These are phyloP conservation scores for Exophiala aquamarina DNA, from an alignment of 2,329 filamentous ascomycete species.

Conservation along the genomic window DNA sequence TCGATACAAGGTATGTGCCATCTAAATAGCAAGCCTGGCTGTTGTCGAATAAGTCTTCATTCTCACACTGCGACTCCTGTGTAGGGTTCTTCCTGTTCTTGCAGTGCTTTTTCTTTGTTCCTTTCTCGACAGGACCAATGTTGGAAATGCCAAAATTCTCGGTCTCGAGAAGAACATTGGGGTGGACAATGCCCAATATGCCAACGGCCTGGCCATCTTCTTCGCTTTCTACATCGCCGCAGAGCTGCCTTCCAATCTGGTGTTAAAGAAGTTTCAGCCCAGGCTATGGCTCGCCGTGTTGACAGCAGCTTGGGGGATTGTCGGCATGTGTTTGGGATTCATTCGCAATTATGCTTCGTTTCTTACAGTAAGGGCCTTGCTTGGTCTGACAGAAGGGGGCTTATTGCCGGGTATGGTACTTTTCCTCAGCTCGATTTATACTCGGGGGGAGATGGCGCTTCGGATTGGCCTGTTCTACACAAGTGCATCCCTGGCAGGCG, in stretches of 20 bases:
- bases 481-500: constrained; percentile 74
- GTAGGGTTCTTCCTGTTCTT: constrained; percentile 62
- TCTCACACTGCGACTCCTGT: background rate
- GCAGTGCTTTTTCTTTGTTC: constrained; percentile 66
- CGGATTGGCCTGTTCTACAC: constrained; percentile 82
- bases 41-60: constrained; percentile 5
- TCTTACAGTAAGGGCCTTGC: constrained; percentile 48
- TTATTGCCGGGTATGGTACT: constrained; percentile 43
- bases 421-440: constrained; percentile 59
- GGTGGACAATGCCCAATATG: constrained; percentile 63
- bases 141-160: constrained; percentile 68
- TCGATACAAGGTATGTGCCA: constrained; percentile 57
- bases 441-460: constrained; percentile 72
- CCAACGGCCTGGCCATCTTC: constrained; percentile 65
- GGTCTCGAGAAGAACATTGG: constrained; percentile 59
- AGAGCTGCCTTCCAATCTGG: constrained; percentile 42
- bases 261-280: constrained; percentile 49
- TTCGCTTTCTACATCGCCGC: constrained; percentile 59
- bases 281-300: constrained; percentile 49
- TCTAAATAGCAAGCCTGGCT: background rate
- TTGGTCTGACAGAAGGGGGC: constrained; percentile 43
- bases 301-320: constrained; percentile 25
- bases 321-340: constrained; percentile 19
- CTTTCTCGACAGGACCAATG: constrained; percentile 68
- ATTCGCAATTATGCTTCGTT: constrained; percentile 44